Evolutionary conservation across 495 filamentous ascomycete genomes (phyloP).

Genomic region (Trichoderma virens): DNA sequence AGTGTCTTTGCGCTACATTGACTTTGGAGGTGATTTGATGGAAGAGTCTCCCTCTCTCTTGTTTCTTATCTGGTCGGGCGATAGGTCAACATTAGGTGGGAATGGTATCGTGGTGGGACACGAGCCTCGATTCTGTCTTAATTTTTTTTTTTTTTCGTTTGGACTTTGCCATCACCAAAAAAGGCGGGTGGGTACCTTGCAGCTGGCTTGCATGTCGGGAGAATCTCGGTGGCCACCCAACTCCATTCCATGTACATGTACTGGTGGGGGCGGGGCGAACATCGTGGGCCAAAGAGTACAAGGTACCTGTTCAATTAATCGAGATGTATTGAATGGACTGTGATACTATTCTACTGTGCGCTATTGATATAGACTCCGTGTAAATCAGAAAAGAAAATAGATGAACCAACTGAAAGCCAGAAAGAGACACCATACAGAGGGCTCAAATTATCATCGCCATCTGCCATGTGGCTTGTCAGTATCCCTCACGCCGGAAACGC

Average conservation of each 20-base stretch:
- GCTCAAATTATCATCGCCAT: neutral
- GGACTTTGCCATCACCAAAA: neutral
- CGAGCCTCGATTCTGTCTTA: neutral
- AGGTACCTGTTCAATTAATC: no score
- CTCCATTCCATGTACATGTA: neutral
- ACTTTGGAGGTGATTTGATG: neutral
- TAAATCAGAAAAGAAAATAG: neutral
- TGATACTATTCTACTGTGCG: neutral
- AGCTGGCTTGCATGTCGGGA: neutral
- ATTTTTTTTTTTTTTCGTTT: neutral
- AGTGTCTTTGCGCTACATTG: neutral
- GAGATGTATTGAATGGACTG: neutral
- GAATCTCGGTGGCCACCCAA: neutral
- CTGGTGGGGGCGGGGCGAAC: neutral
- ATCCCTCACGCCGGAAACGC: conserved; percentile 4
- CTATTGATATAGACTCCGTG: neutral
- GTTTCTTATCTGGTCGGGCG: neutral
- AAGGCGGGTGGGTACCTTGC: neutral
- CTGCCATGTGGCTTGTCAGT: neutral
- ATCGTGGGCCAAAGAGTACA: no score
- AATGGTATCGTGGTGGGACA: neutral
- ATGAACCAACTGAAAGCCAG: neutral
- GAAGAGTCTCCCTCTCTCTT: neutral
- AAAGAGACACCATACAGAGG: neutral
- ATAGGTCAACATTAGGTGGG: neutral